A percentile compares a stretch with the other conserved stretches of the same genome.
Conservation (phyloP, 192 early-diverging fungal genomes). For the Powellomyces hirtus region DNA sequence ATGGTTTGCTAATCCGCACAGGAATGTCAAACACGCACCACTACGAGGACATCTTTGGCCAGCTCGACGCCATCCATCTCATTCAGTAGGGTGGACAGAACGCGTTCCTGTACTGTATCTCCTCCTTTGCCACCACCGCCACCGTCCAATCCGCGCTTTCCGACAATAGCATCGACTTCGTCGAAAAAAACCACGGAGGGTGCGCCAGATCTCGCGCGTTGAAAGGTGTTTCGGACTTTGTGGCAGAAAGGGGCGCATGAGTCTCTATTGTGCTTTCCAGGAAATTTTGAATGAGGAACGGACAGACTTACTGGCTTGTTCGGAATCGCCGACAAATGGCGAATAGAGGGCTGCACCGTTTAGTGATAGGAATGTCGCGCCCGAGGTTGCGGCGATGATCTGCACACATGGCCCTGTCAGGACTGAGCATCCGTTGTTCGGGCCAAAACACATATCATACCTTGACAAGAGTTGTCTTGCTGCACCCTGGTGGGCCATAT, state of each 20-base stretch:
- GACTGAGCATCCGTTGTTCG: not conserved
- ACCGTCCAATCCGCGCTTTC: constrained; percentile 64
- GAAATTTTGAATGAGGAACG: too few relatives aligned
- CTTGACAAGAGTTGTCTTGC: constrained; percentile 93
- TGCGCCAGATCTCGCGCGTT: constrained; percentile 69
- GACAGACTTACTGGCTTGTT: constrained; percentile 66
- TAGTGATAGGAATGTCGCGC: constrained; percentile 74
- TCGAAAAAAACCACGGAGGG: constrained; percentile 95
- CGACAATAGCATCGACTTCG: constrained; percentile 95
- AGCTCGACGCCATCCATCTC: constrained; percentile 98
- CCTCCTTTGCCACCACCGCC: constrained; percentile 29
- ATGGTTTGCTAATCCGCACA: constrained; percentile 41
- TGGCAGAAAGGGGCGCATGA: too few relatives aligned
- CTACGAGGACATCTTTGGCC: constrained; percentile 76
- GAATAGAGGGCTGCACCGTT: constrained; percentile 80
- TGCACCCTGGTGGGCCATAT: constrained; percentile 96
- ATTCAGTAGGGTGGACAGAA: constrained; percentile 83
- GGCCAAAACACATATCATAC: constrained; percentile 22
- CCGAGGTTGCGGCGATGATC: constrained; percentile 77
- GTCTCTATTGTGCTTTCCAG: too few relatives aligned
- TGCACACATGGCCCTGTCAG: constrained; percentile 18
- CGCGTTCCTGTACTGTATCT: constrained; percentile 83
- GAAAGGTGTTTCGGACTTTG: constrained; percentile 76
- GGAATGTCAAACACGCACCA: constrained; percentile 42
- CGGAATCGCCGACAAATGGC: constrained; percentile 83